A percentile compares a stretch with the other conserved stretches of the same genome.
Evolutionary conservation across 192 early-diverging fungal species (phyloP).

Genomic region (Linnemannia zychae): DNA sequence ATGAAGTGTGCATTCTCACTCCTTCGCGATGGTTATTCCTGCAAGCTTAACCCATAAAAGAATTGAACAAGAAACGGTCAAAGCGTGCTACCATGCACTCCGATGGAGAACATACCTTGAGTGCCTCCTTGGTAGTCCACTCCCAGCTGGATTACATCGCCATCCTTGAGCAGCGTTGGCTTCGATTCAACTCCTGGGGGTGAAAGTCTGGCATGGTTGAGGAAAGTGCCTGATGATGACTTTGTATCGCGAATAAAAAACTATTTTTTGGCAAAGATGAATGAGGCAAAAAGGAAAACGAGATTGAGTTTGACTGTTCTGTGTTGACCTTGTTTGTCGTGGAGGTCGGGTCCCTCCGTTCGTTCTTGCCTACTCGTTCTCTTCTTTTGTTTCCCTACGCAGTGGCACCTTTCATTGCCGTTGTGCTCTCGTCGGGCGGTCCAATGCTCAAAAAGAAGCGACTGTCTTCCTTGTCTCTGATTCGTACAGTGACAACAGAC

Average conservation of each 20-base stretch:
- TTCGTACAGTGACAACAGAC: neutral
- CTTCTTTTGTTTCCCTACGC: neutral
- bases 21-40: neutral
- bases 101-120: slow-evolving; percentile 65
- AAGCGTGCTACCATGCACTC: neutral
- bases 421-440: neutral
- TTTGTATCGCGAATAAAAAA: slow-evolving; percentile 95
- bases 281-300: no score
- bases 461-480: neutral
- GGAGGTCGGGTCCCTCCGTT: neutral
- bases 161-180: slow-evolving; percentile 86
- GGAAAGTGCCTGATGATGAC: slow-evolving; percentile 97
- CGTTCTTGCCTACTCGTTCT: neutral
- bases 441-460: neutral
- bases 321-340: neutral
- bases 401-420: neutral
- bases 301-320: slow-evolving; percentile 6
- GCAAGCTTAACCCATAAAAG: neutral
- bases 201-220: slow-evolving; percentile 94
- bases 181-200: slow-evolving; percentile 88
- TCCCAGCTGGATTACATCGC: slow-evolving; percentile 96
- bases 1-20: neutral
- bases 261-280: slow-evolving; percentile 59
- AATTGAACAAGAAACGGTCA: neutral
- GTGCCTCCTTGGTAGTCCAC: slow-evolving; percentile 96